These are phyloP conservation scores for Golubevia sp. DNA, from an alignment of 1,284 basidiomycete species.

Conservation along the genomic window DNA sequence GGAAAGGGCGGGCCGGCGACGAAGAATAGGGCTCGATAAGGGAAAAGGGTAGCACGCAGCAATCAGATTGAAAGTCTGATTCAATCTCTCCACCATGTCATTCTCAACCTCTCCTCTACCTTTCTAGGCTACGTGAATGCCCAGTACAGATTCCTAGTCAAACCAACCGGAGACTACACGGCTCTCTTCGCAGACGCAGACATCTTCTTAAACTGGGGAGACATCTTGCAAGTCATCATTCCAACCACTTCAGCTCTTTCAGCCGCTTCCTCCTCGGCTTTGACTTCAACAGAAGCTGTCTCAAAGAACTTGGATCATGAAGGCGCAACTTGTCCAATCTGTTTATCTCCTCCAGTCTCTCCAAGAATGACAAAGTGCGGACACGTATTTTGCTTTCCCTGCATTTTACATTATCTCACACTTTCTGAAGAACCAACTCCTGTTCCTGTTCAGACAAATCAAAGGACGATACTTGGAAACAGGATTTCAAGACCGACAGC, in stretches of 20 bases:
- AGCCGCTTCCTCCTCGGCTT: constrained; percentile 20
- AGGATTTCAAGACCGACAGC: constrained; percentile 4
- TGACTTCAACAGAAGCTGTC: constrained; percentile 13
- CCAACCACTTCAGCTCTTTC: constrained; percentile 68
- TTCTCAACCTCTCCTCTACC: neutral
- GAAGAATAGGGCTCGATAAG: neutral
- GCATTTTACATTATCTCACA: constrained; percentile 74
- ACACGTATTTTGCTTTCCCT: constrained; percentile 70
- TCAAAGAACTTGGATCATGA: constrained; percentile 67
- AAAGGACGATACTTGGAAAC: neutral
- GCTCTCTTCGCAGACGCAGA: constrained; percentile 53
- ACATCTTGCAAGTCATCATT: constrained; percentile 92
- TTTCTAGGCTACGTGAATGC: constrained; percentile 49
- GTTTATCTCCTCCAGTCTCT: constrained; percentile 84
- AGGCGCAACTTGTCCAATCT: constrained; percentile 86
- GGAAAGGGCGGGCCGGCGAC: too few relatives aligned
- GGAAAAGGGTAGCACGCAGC: too few relatives aligned
- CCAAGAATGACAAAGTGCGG: constrained; percentile 97
- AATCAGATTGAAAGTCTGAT: too few relatives aligned
- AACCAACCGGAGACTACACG: constrained; percentile 54
- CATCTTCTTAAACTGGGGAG: constrained; percentile 65
- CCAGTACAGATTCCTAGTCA: constrained; percentile 58
- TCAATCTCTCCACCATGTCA: neutral
- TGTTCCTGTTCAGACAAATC: neutral
- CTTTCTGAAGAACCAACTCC: constrained; percentile 15